Evolutionary conservation across 2,329 filamentous ascomycete species (phyloP), one percentile per base, ranked within the genome.

Genomic region (Ceratocystis papillata): DNA sequence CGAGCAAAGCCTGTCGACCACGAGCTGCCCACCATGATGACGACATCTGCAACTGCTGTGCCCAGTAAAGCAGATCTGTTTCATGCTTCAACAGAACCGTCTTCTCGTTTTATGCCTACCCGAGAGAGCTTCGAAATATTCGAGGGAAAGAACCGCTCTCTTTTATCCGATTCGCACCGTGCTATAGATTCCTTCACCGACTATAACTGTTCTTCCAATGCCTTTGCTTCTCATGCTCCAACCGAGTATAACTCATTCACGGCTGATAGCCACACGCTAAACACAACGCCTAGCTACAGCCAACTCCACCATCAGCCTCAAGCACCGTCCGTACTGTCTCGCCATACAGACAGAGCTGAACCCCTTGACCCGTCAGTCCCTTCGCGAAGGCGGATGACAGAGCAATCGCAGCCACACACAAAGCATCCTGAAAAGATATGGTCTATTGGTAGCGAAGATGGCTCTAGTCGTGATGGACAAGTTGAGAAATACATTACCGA

Each of bases 401-500:
- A 65, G 30, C 64, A 63, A 46, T 6, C 25, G n/a, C 63, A 53
- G 33, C 62, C 46, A 37, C 68, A 25, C 67, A 70, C 7, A 73
- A 76, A 53, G 66, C 79, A 75, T 0, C 75, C 80, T 0, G 83
- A 86, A 71, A 86, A 85, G 72, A 81, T 79, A 20, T 86, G 83
- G 84, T 86, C 83, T 22, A 86, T 87, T 72, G 82, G 81, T 3
- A 73, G 78, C 55, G 73, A 76, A 30, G 78, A 80, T 65, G 77
- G 77, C 57, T 63, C 60, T 25, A 50, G 67, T 37, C 73, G 77
- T 67, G 79, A 82, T 68, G 83, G 83, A 0, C 77, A 83, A 69
- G 84, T 87, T 5, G 84, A 87, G 70, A 83, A 85, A 72, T 85
- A 83, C n/a, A 82, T 87, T 63, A 78, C 82, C 5, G 83, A 86